phyloP scores from a whole-genome alignment of 257 asterid species.

The Plantago major region DNA sequence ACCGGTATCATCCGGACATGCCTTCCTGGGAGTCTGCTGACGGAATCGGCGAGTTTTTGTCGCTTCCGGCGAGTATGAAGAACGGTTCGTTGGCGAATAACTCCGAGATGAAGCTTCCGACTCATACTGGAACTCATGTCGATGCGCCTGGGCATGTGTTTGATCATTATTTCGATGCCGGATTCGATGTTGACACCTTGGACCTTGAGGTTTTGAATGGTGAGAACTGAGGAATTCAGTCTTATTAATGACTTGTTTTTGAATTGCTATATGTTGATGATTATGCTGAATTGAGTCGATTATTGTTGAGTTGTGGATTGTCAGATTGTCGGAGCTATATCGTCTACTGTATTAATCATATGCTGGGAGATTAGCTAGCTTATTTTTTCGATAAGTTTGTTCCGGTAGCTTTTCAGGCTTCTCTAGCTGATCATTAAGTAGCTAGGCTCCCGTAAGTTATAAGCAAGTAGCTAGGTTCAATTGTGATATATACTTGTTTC shows the following conservation, averaged over 20 bases:
- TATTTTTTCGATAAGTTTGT: no score
- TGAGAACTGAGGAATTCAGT: slow-evolving; percentile 19
- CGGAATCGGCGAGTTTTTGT: slow-evolving; percentile 72
- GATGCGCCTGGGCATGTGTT: slow-evolving; percentile 92
- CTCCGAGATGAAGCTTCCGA: slow-evolving; percentile 79
- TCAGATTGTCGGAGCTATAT: no score
- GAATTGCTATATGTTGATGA: no score
- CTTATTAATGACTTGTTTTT: not conserved
- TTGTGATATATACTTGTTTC: no score
- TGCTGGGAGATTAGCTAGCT: no score
- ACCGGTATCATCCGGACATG: slow-evolving; percentile 56
- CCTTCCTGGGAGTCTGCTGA: slow-evolving; percentile 68
- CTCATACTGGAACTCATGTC: slow-evolving; percentile 96
- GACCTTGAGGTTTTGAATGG: slow-evolving; percentile 93
- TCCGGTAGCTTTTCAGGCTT: no score
- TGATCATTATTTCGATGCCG: slow-evolving; percentile 83
- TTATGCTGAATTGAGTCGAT: no score
- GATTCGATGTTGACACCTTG: slow-evolving; percentile 89
- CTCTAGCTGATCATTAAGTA: no score
- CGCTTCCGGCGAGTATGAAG: slow-evolving; percentile 78
- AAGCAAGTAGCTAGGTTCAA: no score
- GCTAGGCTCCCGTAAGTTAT: no score
- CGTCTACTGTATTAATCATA: no score
- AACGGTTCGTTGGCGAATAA: slow-evolving; percentile 77
- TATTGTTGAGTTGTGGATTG: no score